phyloP scores from a whole-genome alignment of 805 yeast genomes.

The Ogataea trehaloabstinens region DNA sequence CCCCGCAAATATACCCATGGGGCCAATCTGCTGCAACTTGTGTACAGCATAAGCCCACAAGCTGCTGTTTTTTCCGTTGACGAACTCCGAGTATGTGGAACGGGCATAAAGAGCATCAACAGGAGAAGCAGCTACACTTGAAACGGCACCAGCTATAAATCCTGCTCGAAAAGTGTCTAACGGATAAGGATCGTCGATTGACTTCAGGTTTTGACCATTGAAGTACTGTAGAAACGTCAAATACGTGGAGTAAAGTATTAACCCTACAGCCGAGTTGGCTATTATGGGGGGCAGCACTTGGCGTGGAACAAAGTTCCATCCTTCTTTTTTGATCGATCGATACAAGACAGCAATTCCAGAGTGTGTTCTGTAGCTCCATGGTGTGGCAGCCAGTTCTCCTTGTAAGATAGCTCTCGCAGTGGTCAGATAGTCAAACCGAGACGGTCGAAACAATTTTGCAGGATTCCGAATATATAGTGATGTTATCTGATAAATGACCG shows the following conservation, averaged over 20 bases:
- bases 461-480: constrained; percentile 77
- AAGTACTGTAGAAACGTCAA: constrained; percentile 49
- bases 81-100: constrained; percentile 70
- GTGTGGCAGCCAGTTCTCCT: constrained; percentile 44
- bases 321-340: constrained; percentile 69
- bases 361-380: constrained; percentile 63
- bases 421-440: constrained; percentile 83
- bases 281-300: constrained; percentile 82
- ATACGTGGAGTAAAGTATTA: constrained; percentile 81
- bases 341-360: constrained; percentile 74
- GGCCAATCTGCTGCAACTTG: constrained; percentile 71
- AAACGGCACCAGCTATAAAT: constrained; percentile 78
- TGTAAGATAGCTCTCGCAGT: constrained; percentile 54
- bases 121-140: constrained; percentile 91
- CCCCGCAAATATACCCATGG: constrained; percentile 87
- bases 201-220: constrained; percentile 22
- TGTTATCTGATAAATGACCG: constrained; percentile 74
- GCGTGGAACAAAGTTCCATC: constrained; percentile 85
- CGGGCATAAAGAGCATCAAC: constrained; percentile 87
- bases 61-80: constrained; percentile 64
- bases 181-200: constrained; percentile 31
- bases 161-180: constrained; percentile 78
- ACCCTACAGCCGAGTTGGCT: constrained; percentile 87
- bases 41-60: constrained; percentile 74
- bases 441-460: constrained; percentile 84